A percentile compares a stretch with the other conserved stretches of the same genome.
Evolutionary conservation across 1,284 basidiomycete species (phyloP).

Genomic region (Rhizoctonia solani): DNA sequence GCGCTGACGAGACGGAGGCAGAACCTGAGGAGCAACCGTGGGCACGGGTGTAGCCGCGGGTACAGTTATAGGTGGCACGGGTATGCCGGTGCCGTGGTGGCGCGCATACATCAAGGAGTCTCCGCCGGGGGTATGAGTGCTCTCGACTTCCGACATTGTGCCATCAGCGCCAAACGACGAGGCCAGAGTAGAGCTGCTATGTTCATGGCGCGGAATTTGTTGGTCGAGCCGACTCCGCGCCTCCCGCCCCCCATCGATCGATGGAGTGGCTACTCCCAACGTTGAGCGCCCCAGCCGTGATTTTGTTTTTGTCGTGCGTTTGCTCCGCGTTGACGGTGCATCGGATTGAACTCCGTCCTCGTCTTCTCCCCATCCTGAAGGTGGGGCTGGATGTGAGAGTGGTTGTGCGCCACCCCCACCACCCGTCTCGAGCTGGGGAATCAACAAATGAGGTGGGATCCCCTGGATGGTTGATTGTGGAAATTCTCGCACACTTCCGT

Average conservation of each 20-base stretch:
- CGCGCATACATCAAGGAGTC: too few relatives aligned
- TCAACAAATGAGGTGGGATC: background rate
- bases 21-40: background rate
- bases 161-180: slow-evolving; percentile 16
- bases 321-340: slow-evolving; percentile 22
- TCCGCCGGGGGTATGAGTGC: slow-evolving; percentile 1
- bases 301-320: background rate
- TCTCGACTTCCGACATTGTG: slow-evolving; percentile 17
- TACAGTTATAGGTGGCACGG: too few relatives aligned
- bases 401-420: background rate
- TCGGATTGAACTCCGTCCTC: slow-evolving; percentile 27
- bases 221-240: slow-evolving; percentile 22
- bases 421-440: background rate
- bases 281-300: background rate
- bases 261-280: background rate
- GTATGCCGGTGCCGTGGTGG: too few relatives aligned
- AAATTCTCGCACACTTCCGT: slow-evolving; percentile 16
- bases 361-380: slow-evolving; percentile 10
- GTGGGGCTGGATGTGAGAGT: too few relatives aligned
- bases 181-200: slow-evolving; percentile 2
- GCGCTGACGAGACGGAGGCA: background rate
- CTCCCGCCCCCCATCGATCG: slow-evolving; percentile 30
- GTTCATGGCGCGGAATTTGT: background rate
- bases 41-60: too few relatives aligned
- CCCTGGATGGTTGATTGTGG: slow-evolving; percentile 12